Conservation (phyloP, 495 filamentous ascomycete species). For the Penicillium cinerascens region DNA sequence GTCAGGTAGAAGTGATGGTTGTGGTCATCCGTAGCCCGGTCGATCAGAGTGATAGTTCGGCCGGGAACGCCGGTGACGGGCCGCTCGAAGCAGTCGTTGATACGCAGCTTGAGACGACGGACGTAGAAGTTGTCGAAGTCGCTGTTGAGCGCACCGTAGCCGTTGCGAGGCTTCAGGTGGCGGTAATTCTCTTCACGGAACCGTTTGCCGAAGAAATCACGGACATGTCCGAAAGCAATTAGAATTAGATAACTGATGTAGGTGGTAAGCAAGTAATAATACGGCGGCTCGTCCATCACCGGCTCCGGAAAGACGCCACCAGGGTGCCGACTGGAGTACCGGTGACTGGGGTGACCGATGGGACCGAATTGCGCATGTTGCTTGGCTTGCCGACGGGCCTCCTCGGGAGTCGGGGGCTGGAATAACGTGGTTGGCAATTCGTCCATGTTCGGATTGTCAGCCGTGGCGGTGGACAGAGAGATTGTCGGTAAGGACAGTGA, state of each 20-base stretch:
- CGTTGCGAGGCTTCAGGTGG: slow-evolving; percentile 76
- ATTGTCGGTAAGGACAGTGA: slow-evolving; percentile 85
- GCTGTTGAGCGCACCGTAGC: slow-evolving; percentile 94
- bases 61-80: slow-evolving; percentile 92
- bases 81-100: slow-evolving; percentile 94
- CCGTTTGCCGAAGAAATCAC: slow-evolving; percentile 97
- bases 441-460: slow-evolving; percentile 72
- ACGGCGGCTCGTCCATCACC: slow-evolving; percentile 91
- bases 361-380: slow-evolving; percentile 92
- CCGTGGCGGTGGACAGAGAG: slow-evolving; percentile 82
- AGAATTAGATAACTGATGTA: slow-evolving; percentile 96
- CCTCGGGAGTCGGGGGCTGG: slow-evolving; percentile 82
- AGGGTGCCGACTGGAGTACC: slow-evolving; percentile 79
- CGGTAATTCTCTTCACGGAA: slow-evolving; percentile 81
- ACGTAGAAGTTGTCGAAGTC: slow-evolving; percentile 99
- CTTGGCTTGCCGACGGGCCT: slow-evolving; percentile 68
- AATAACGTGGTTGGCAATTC: slow-evolving; percentile 79
- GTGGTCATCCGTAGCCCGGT: slow-evolving; percentile 82
- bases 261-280: slow-evolving; percentile 93
- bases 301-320: slow-evolving; percentile 76
- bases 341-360: slow-evolving; percentile 71
- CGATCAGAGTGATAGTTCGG: slow-evolving; percentile 85
- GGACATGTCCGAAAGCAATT: slow-evolving; percentile 90
- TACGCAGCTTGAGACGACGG: slow-evolving; percentile 82
- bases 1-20: slow-evolving; percentile 84